Conservation (phyloP, 2,329 filamentous ascomycete species). For the Dryadomyces quercus-mongolicae region DNA sequence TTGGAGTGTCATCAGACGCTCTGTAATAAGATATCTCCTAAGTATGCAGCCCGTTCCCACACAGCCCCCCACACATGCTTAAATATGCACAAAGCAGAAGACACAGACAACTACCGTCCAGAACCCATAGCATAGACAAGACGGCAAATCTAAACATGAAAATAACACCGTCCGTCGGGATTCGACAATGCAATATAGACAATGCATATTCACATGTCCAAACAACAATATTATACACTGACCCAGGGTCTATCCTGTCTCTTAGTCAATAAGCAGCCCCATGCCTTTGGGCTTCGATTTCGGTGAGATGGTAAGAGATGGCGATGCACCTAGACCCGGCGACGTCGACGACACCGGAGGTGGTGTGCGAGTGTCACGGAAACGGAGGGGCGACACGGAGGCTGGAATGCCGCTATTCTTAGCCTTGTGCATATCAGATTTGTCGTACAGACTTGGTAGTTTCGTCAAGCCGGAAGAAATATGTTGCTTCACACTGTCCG, state of each 20-base stretch:
- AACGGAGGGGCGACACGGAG: not conserved
- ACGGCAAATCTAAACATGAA: not conserved
- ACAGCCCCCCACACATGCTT: no score
- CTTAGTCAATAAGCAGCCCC: conserved; percentile 22
- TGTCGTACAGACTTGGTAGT: not conserved
- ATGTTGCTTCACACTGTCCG: not conserved
- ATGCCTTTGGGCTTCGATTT: conserved; percentile 27
- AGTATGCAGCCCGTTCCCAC: no score
- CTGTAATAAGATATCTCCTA: no score
- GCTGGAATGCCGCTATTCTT: not conserved
- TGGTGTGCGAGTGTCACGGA: not conserved
- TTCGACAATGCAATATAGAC: not conserved
- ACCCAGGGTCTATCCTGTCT: not conserved
- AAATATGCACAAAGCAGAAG: not conserved
- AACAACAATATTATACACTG: not conserved
- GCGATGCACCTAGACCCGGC: not conserved
- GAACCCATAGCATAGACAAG: not conserved
- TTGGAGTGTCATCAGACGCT: no score
- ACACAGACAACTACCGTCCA: not conserved
- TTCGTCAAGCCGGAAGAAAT: not conserved
- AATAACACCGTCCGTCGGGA: not conserved
- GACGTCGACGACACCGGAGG: not conserved
- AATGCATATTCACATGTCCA: not conserved
- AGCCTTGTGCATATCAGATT: not conserved
- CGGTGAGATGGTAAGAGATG: conserved; percentile 28